Percentiles rank a stretch among this genome's conserved stretches.
Conservation (phyloP, 495 filamentous ascomycete species). For the Trichoderma reesei region DNA sequence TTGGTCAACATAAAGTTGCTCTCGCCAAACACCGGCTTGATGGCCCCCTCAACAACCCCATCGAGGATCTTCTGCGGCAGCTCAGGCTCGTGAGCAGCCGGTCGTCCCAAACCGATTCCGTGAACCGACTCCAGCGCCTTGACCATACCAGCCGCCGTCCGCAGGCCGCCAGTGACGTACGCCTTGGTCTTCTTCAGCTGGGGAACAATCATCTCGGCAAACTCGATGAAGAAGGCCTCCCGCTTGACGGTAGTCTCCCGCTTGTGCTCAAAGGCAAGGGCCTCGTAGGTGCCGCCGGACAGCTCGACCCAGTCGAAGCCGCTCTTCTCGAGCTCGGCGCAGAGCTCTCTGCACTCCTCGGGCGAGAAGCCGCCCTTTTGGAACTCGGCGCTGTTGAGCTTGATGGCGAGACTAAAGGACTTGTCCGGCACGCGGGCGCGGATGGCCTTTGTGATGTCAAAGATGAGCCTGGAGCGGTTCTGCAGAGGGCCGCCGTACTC, state of each 20-base stretch:
- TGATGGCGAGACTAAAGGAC: constrained; percentile 52
- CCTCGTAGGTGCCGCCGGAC: constrained; percentile 53
- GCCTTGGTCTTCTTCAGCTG: constrained; percentile 42
- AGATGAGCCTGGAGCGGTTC: constrained; percentile 48
- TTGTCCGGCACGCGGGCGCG: constrained; percentile 29
- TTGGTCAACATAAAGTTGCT: not conserved
- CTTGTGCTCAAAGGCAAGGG: constrained; percentile 41
- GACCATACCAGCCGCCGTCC: constrained; percentile 52
- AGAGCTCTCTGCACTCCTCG: constrained; percentile 47
- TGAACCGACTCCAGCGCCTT: constrained; percentile 46
- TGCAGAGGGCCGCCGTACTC: constrained; percentile 48
- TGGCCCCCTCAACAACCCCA: constrained; percentile 34
- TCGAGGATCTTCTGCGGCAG: constrained; percentile 41
- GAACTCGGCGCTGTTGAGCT: constrained; percentile 62
- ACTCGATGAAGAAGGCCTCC: constrained; percentile 59
- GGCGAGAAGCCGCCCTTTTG: constrained; percentile 46
- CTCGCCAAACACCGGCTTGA: constrained; percentile 22
- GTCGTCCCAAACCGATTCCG: constrained; percentile 47
- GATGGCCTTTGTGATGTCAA: constrained; percentile 43
- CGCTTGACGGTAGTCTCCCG: constrained; percentile 45
- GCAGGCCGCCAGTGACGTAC: constrained; percentile 55
- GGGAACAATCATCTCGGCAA: constrained; percentile 51
- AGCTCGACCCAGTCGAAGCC: constrained; percentile 57
- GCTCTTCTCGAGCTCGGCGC: constrained; percentile 42
- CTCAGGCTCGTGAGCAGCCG: constrained; percentile 41